These are phyloP conservation scores for Tetrapisispora phaffii DNA, from an alignment of 805 yeast genomes.

Conservation along the genomic window DNA sequence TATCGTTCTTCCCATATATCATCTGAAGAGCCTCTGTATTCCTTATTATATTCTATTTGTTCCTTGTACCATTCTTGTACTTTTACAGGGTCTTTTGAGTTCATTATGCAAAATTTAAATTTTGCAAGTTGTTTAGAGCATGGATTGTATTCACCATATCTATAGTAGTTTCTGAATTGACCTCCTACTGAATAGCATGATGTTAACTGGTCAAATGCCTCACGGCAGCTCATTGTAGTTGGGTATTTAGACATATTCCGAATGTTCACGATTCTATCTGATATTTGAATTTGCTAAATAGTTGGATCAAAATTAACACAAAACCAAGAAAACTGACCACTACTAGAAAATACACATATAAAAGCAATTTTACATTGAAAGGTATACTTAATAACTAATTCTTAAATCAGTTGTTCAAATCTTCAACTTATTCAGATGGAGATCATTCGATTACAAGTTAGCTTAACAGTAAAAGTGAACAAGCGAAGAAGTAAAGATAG, in stretches of 20 bases:
- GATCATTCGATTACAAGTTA: too few relatives aligned
- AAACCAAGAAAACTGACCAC: background rate
- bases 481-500: too few relatives aligned
- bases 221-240: constrained; percentile 55
- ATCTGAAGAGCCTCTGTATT: constrained; percentile 65
- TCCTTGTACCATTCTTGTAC: constrained; percentile 66
- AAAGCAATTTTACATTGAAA: too few relatives aligned
- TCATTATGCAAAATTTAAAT: constrained; percentile 68
- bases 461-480: too few relatives aligned
- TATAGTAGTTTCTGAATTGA: constrained; percentile 70
- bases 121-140: constrained; percentile 65
- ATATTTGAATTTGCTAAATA: background rate
- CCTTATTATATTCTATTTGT: constrained; percentile 45
- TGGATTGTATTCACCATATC: constrained; percentile 67
- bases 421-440: too few relatives aligned
- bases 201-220: constrained; percentile 79
- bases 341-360: too few relatives aligned
- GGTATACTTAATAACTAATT: too few relatives aligned
- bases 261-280: background rate
- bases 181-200: constrained; percentile 89
- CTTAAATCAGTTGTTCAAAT: too few relatives aligned
- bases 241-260: constrained; percentile 13
- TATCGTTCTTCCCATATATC: constrained; percentile 61
- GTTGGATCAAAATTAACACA: background rate
- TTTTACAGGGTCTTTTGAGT: constrained; percentile 44